Conservation (phyloP, 345 rosid species). For the Orychophragmus violaceus region DNA sequence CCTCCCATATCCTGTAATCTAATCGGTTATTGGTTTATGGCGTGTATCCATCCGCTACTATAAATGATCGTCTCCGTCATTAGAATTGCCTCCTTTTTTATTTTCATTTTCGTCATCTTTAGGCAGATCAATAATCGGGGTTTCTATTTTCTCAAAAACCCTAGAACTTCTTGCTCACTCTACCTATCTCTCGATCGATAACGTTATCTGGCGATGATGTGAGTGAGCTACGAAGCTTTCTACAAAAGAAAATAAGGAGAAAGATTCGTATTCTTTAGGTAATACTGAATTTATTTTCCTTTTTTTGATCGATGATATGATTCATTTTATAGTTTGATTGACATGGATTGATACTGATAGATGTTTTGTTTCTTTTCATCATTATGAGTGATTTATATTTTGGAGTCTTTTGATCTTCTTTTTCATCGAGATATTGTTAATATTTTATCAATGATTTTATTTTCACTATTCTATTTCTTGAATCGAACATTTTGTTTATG, state of each 20-base stretch:
- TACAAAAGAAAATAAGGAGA: neutral
- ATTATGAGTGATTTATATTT: too few relatives aligned
- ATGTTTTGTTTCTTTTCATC: neutral
- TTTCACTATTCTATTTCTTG: slow-evolving; percentile 9
- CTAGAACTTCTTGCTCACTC: slow-evolving; percentile 17
- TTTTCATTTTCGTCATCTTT: too few relatives aligned
- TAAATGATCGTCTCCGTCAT: slow-evolving; percentile 20
- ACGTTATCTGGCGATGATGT: slow-evolving; percentile 11
- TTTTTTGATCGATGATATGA: slow-evolving; percentile 15
- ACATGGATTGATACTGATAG: slow-evolving; percentile 25
- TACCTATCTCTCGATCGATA: neutral
- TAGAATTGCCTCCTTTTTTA: neutral
- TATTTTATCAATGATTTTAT: too few relatives aligned
- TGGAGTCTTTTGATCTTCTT: slow-evolving; percentile 12
- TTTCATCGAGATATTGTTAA: too few relatives aligned
- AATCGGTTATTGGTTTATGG: slow-evolving; percentile 12
- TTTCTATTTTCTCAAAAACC: slow-evolving; percentile 22
- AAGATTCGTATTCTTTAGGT: slow-evolving; percentile 19
- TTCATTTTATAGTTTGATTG: slow-evolving; percentile 14
- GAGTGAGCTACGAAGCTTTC: slow-evolving; percentile 15
- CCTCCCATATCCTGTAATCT: neutral
- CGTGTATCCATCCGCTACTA: slow-evolving; percentile 5
- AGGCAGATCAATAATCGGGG: too few relatives aligned
- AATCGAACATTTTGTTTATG: too few relatives aligned
- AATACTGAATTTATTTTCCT: neutral